Base-by-base conservation (phyloP, 305 asterid genomes). In the Ilex paraguariensis region DNA sequence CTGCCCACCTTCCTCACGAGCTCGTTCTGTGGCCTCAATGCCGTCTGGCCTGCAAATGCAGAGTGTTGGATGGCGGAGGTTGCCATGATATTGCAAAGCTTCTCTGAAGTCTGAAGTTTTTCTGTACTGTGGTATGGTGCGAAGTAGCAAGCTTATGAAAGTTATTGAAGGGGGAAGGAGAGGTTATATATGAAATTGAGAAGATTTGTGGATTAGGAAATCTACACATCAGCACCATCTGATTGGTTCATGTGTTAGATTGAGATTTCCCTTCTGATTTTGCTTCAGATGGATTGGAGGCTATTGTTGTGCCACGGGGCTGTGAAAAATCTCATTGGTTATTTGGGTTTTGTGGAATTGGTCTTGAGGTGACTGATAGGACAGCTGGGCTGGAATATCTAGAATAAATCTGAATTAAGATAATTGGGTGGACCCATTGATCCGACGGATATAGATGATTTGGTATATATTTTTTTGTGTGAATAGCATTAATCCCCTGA, bases 1-100 rank as follows among this genome's bases (percentile, higher is more conserved):
- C 56, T 74, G 56, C 95, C 90, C 14, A 77, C 69, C 75, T 84
- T 88, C 52, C 87, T 67, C 71, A 69, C 15, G 39, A 88, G 80
- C 76, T 88, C 91, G 75, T 80, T 86, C 61, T 84, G 88, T 0
- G 90, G 68, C 77, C 82, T 91, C 55, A 84, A 49, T 0, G 84
- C 87, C 2, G 81, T 75, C 70, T 82, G 92, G 1, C 95, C 96
- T 31, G 73, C 87, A 60, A 90, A 86, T 44, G 95, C 95, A 15
- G 95, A 85, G 61, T 87, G 90, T 64, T 90, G 97, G 73, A 90
- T 64, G 6, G 81, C 96, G 56, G 82, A 86, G 68, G 90, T 76
- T 57, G 96, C 94, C 95, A 88, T 88, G 66, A 17, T 31, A 21
- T 21, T 21, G 28, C 28, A 0, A 21, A 21, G 28, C 28, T 31